Base-by-base conservation (phyloP, 2,329 filamentous ascomycete species). In the Gnomoniopsis sp. region DNA sequence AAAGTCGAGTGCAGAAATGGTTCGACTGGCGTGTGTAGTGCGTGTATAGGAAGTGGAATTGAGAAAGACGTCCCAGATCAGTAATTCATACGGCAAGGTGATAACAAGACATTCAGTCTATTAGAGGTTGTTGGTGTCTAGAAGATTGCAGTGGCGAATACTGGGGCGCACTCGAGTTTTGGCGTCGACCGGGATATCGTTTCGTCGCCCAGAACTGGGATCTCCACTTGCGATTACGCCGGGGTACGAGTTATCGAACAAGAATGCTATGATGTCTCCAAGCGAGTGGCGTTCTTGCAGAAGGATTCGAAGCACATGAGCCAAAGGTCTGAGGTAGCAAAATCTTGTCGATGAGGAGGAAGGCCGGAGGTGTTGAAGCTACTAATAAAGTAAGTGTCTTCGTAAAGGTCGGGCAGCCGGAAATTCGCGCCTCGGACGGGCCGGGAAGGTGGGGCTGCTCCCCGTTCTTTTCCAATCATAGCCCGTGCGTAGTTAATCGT, bases 71-170 rank as follows among this genome's bases (percentile, higher is more conserved):
- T 22, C 19, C 15, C 34, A 6, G 30, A 15, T 2, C 3, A 53
- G n/a, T n/a, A n/a, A 22, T 36, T 30, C 19, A 34, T 11, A 14
- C 17, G 12, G 15, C 14, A 12, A 21, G 23, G 19, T 6, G 19
- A 34, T 2, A 2, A n/a, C 19, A 15, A 12, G 8, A 15, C 15
- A 11, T 17, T 21, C 19, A 51, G 33, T 23, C 33, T 17, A 36
- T 15, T 38, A 23, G 36, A 21, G 14, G 46, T 14, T 30, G 3
- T 49, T 43, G 50, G 36, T 19, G n/a, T 52, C 36, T 53, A 38
- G 51, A 53, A 33, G 47, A 36, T 54, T 54, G 43, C 52, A 38
- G 52, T 54, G 52, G 52, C 52, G 43, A 54, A 47, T 47, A 54
- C 43, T 41, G 52, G 33, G 41, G 11, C 17, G 41, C n/a, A 17